Evolutionary conservation across 352 stramenopile genomes (phyloP), one percentile per base, ranked within the genome.

Genomic region (Synura sp.): DNA sequence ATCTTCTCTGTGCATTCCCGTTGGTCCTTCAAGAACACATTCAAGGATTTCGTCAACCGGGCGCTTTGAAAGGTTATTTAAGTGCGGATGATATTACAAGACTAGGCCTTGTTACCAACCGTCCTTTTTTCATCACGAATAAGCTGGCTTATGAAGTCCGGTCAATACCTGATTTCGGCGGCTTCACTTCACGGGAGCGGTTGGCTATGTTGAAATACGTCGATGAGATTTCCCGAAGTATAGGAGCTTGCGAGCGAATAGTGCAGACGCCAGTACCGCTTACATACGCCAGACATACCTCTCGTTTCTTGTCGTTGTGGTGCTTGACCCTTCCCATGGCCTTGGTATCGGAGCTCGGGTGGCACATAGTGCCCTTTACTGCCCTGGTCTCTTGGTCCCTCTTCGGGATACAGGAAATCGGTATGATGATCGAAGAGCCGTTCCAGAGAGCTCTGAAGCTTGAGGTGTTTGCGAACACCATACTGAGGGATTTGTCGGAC

Each of bases 401-500:
- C 22, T 92, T 91, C 83, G 87, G 87, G 31, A 86, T 93, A 0
- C 90, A 92, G 78, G 87, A 93, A 81, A 93, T 93, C 81, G 89
- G 89, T 5, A 84, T 87, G 42, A 82, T 84, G 4, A 93, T 93
- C 76, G 89, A 93, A 83, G 87, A 93, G 84, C 89, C 89, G 7
- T 93, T 93, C n/a, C n/a, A n/a, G n/a, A n/a, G n/a, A n/a, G n/a
- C n/a, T n/a, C n/a, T n/a, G n/a, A n/a, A n/a, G n/a, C n/a, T n/a
- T n/a, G n/a, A n/a, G n/a, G n/a, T n/a, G n/a, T n/a, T n/a, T n/a
- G n/a, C n/a, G n/a, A n/a, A n/a, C n/a, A n/a, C n/a, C n/a, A n/a
- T n/a, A n/a, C n/a, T n/a, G n/a, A n/a, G n/a, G n/a, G n/a, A n/a
- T n/a, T n/a, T n/a, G n/a, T n/a, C n/a, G n/a, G n/a, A n/a, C n/a